Conservation (phyloP, 345 rosid genomes). For the Turritis glabra region DNA sequence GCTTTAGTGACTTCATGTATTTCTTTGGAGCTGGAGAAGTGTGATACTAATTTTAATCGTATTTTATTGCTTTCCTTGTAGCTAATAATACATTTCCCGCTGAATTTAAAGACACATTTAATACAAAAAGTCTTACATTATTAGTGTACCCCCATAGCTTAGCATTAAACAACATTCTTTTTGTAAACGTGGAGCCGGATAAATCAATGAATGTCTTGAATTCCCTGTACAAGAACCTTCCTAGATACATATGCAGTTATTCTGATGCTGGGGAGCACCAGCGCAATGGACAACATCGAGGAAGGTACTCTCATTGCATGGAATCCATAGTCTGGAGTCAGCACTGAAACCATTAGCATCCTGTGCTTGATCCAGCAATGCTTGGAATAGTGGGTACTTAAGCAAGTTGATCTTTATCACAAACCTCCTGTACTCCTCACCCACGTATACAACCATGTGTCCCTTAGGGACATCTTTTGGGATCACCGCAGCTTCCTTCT, state of each 20-base stretch:
- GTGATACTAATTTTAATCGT: not conserved
- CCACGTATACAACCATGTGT: slow-evolving; percentile 80
- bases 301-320: slow-evolving; percentile 73
- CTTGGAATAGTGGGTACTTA: slow-evolving; percentile 73
- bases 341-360: slow-evolving; percentile 67
- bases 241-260: slow-evolving; percentile 41
- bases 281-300: slow-evolving; percentile 71
- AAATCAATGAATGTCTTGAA: slow-evolving; percentile 37
- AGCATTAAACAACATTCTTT: slow-evolving; percentile 37
- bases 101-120: slow-evolving; percentile 34
- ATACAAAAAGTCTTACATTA: slow-evolving; percentile 42
- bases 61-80: slow-evolving; percentile 16
- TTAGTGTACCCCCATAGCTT: slow-evolving; percentile 33
- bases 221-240: slow-evolving; percentile 19
- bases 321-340: slow-evolving; percentile 71
- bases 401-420: slow-evolving; percentile 72
- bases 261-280: slow-evolving; percentile 45
- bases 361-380: slow-evolving; percentile 70
- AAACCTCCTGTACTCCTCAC: slow-evolving; percentile 63
- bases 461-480: slow-evolving; percentile 90
- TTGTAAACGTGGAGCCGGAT: slow-evolving; percentile 34
- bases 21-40: slow-evolving; percentile 13
- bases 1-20: slow-evolving; percentile 4
- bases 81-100: slow-evolving; percentile 11
- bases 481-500: slow-evolving; percentile 46